Percentiles rank a stretch among this genome's conserved stretches.
phyloP scores from a whole-genome alignment of 257 asterid genomes.

The Parsonsia alboflavescens region DNA sequence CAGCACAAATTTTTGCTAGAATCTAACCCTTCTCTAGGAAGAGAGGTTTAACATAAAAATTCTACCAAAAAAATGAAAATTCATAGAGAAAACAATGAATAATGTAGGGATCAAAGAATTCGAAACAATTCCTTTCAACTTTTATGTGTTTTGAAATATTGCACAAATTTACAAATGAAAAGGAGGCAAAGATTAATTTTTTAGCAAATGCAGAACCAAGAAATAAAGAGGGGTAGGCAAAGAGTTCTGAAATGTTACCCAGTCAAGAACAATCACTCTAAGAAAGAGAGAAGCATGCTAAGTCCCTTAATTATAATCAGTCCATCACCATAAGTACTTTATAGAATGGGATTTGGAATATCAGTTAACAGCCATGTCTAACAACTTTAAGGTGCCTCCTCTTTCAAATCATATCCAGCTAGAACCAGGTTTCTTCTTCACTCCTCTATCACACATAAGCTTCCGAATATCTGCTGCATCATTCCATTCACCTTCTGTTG shows the following conservation, averaged over 20 bases:
- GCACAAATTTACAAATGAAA: too few relatives aligned
- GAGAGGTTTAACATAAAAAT: background rate
- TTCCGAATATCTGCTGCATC: conserved; percentile 47
- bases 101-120: background rate
- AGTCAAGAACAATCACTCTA: background rate
- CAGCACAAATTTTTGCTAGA: too few relatives aligned
- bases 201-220: background rate
- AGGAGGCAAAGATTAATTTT: too few relatives aligned
- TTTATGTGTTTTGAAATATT: too few relatives aligned
- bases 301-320: too few relatives aligned
- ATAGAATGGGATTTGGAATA: background rate
- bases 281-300: background rate
- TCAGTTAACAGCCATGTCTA: background rate
- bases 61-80: too few relatives aligned
- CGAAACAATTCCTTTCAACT: background rate
- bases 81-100: background rate
- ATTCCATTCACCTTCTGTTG: conserved; percentile 54
- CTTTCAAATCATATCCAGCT: conserved; percentile 43
- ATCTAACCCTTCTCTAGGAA: too few relatives aligned
- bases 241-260: background rate
- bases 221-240: background rate
- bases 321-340: too few relatives aligned
- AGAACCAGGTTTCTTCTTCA: conserved; percentile 46
- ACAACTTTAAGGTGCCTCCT: background rate
- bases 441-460: conserved; percentile 38